Percentiles rank a stretch among this genome's conserved stretches.
Conservation (phyloP, 345 rosid genomes). For the Sapria himalayana region DNA sequence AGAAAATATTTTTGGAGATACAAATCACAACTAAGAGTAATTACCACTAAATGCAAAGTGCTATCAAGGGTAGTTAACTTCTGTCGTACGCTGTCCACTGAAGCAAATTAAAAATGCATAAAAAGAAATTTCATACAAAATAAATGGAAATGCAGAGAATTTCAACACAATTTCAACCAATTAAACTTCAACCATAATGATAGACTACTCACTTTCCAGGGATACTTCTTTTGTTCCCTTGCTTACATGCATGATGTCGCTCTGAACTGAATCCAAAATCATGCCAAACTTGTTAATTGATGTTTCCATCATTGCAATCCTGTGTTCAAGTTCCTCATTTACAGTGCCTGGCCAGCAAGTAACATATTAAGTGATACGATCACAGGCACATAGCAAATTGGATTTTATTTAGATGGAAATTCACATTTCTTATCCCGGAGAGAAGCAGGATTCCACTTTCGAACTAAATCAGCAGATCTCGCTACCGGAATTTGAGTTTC, state of each 20-base stretch:
- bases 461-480: slow-evolving; percentile 23
- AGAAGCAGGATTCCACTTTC: slow-evolving; percentile 40
- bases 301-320: slow-evolving; percentile 52
- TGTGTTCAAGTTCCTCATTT: slow-evolving; percentile 50
- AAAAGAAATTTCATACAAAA: neutral
- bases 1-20: no score
- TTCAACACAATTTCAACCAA: neutral
- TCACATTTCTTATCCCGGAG: slow-evolving; percentile 31
- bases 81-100: slow-evolving; percentile 60
- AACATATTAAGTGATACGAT: slow-evolving; percentile 5
- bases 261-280: slow-evolving; percentile 65
- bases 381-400: no score
- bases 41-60: slow-evolving; percentile 53
- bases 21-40: slow-evolving; percentile 5
- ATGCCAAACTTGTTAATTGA: slow-evolving; percentile 56
- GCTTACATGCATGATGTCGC: slow-evolving; percentile 62
- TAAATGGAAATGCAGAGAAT: neutral
- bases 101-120: slow-evolving; percentile 10
- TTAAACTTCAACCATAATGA: neutral
- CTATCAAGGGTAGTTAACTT: slow-evolving; percentile 41
- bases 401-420: slow-evolving; percentile 4
- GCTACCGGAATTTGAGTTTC: slow-evolving; percentile 37
- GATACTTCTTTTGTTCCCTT: slow-evolving; percentile 57
- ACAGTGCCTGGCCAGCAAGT: slow-evolving; percentile 29
- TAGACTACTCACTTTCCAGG: slow-evolving; percentile 39